Evolutionary conservation across 148 eudicot species (phyloP).

Genomic region (Cornus florida): DNA sequence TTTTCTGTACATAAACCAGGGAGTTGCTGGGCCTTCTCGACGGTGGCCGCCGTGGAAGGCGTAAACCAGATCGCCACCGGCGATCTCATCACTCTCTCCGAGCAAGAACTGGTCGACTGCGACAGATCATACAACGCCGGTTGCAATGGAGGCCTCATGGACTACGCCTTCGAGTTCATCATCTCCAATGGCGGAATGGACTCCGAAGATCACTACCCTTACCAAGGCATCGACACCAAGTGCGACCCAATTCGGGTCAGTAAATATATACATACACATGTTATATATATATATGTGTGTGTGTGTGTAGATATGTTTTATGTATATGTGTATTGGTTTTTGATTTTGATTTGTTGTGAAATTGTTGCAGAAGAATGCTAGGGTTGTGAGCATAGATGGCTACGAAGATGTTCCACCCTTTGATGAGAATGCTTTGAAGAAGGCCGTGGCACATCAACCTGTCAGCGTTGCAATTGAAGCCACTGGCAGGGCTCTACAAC

Average conservation of each 20-base stretch:
- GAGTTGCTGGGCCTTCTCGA: slow-evolving; percentile 94
- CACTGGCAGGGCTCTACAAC: slow-evolving; percentile 67
- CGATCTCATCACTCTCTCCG: slow-evolving; percentile 65
- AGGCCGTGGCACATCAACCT: slow-evolving; percentile 94
- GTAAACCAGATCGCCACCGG: slow-evolving; percentile 75
- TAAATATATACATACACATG: background rate
- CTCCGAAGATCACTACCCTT: slow-evolving; percentile 77
- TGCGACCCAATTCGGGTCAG: slow-evolving; percentile 69
- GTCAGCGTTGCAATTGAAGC: slow-evolving; percentile 94
- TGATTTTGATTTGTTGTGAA: background rate
- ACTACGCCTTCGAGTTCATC: slow-evolving; percentile 79
- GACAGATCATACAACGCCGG: slow-evolving; percentile 56
- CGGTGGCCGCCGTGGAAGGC: slow-evolving; percentile 86
- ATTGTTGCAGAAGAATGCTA: slow-evolving; percentile 63
- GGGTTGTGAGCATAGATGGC: slow-evolving; percentile 78
- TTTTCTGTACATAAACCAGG: slow-evolving; percentile 31
- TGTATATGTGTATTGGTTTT: background rate
- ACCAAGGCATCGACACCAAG: slow-evolving; percentile 49
- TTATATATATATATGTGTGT: too few relatives aligned
- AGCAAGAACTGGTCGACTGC: slow-evolving; percentile 89
- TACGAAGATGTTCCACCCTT: slow-evolving; percentile 82
- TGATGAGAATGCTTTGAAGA: slow-evolving; percentile 71
- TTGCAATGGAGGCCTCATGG: slow-evolving; percentile 91
- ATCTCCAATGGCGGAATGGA: slow-evolving; percentile 78
- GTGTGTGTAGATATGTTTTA: background rate